Evolutionary conservation across 1,284 basidiomycete genomes (phyloP), one percentile per base, ranked within the genome.

Genomic region (Xerocomus amazonicus): DNA sequence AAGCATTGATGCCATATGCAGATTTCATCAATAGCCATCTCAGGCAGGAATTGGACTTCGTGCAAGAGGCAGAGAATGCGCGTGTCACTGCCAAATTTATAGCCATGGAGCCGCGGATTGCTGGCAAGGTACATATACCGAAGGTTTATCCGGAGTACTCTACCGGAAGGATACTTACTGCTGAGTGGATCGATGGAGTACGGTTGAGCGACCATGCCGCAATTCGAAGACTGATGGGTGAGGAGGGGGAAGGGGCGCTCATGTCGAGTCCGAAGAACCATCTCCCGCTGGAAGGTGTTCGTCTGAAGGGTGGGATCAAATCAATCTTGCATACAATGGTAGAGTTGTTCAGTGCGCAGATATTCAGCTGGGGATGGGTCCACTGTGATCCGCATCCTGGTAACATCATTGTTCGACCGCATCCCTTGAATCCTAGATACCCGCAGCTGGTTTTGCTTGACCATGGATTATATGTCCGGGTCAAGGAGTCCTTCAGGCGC

Each of bases 361-460:
- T 92, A 62, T 96, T 95, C 66, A 80, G 79, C 52, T 95, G 87
- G 87, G 92, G 92, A 6, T 93, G 85, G 76, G 82, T 92, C 1
- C 85, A 89, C 66, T 87, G 83, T 57, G 86, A 91, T 52, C 89
- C 84, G 0, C 85, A 88, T 60, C 84, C 86, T 2, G 92, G 90
- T 2, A 94, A 95, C 70, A 77, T 95, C 52, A 80, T 96, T 59
- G 78, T 94, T 31, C 82, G 92, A 7, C 84, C 84, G 0, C 76
- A 85, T 48, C 90, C 92, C 0, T 51, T 45, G 13, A 50, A 55
- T 28, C 78, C 78, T 1, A 70, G 64, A 10, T 69, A 73, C n/a
- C 82, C 89, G 0, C 89, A 95, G 62, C 76, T 95, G 38, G 92
- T 94, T 28, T 73, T 95, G 9, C 80, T 96, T 56, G 92, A 96